A percentile compares a stretch with the other conserved stretches of the same genome.
These are phyloP conservation scores for Coprinopsis sp. DNA, from an alignment of 768 basidiomycete species.

Conservation along the genomic window DNA sequence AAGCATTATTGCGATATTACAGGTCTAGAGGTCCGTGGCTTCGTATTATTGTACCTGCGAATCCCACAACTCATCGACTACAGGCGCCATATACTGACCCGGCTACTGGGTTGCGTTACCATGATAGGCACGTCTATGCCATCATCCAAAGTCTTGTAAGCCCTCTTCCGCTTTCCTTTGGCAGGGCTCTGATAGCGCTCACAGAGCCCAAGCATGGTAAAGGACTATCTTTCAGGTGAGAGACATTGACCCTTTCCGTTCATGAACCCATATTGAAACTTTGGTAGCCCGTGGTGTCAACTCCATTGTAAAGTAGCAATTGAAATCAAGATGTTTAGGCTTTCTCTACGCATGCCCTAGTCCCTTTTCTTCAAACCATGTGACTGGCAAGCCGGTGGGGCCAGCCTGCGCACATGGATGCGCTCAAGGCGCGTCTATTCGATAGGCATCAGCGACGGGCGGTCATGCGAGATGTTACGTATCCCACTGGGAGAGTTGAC, in stretches of 20 bases:
- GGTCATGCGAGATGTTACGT: too few relatives aligned
- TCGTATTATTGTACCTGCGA: neutral
- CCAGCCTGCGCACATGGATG: too few relatives aligned
- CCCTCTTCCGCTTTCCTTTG: neutral
- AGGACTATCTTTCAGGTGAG: constrained; percentile 69
- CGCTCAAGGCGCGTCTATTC: too few relatives aligned
- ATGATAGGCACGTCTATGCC: constrained; percentile 85
- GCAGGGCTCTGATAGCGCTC: neutral
- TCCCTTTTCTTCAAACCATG: too few relatives aligned
- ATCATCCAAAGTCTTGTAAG: constrained; percentile 69
- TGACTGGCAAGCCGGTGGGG: too few relatives aligned
- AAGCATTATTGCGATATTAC: constrained; percentile 84
- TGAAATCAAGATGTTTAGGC: too few relatives aligned
- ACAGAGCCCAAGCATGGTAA: constrained; percentile 66
- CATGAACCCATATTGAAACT: too few relatives aligned
- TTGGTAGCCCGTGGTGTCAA: too few relatives aligned
- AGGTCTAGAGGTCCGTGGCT: constrained; percentile 58
- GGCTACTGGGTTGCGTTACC: constrained; percentile 71
- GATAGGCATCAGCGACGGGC: too few relatives aligned
- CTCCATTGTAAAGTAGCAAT: too few relatives aligned
- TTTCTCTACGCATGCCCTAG: too few relatives aligned
- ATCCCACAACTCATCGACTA: neutral
- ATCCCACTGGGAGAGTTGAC: too few relatives aligned
- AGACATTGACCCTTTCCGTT: neutral
- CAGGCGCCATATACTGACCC: neutral